Evolutionary conservation across 2,329 filamentous ascomycete genomes (phyloP).

Genomic region (Sarocladiaceae sp.): DNA sequence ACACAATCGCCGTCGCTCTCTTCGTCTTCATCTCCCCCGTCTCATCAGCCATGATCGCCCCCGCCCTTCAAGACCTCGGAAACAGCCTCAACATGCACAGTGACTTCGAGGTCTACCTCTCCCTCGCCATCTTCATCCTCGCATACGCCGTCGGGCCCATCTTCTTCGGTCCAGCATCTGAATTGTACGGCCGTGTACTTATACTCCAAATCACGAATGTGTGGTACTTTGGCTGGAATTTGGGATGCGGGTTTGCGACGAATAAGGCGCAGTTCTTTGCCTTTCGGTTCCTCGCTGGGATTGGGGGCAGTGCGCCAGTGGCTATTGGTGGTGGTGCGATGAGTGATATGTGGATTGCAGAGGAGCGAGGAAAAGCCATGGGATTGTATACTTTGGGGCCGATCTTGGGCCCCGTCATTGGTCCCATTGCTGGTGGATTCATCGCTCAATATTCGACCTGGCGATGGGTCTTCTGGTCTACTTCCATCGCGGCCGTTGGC

Average conservation of each 20-base stretch:
- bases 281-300: constrained; percentile 71
- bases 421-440: constrained; percentile 70
- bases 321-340: constrained; percentile 75
- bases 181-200: constrained; percentile 64
- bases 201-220: constrained; percentile 53
- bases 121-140: constrained; percentile 68
- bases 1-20: constrained; percentile 2
- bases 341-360: constrained; percentile 71
- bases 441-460: constrained; percentile 63
- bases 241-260: constrained; percentile 67
- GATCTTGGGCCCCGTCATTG: constrained; percentile 70
- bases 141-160: constrained; percentile 73
- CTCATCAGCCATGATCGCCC: constrained; percentile 45
- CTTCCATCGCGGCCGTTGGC: constrained; percentile 62
- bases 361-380: constrained; percentile 79
- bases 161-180: constrained; percentile 69
- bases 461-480: constrained; percentile 80
- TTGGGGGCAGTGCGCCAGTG: constrained; percentile 77
- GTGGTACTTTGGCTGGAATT: constrained; percentile 68
- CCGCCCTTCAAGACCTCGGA: constrained; percentile 43
- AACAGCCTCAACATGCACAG: constrained; percentile 46
- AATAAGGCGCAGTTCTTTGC: constrained; percentile 73
- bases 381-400: constrained; percentile 76
- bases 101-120: constrained; percentile 44
- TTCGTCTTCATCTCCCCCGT: constrained; percentile 8